Conservation (phyloP, 2,329 filamentous ascomycete genomes). For the Cladophialophora chaetospira region DNA sequence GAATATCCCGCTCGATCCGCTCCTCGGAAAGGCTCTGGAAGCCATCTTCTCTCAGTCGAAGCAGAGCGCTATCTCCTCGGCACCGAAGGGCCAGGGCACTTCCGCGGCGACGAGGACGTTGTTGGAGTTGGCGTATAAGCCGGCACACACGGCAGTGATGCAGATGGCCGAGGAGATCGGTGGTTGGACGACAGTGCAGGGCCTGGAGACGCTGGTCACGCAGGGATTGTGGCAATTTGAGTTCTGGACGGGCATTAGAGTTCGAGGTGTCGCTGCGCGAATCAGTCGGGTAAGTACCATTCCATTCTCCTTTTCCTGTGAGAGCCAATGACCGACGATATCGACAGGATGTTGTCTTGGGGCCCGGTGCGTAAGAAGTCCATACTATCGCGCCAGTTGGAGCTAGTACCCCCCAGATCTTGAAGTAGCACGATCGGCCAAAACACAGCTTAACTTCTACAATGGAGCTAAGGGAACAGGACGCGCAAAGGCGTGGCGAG, state of each 20-base stretch:
- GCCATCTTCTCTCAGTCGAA: conserved; percentile 47
- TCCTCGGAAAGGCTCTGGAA: conserved; percentile 66
- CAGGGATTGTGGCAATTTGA: conserved; percentile 85
- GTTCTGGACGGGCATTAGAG: conserved; percentile 75
- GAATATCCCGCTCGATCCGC: conserved; percentile 75
- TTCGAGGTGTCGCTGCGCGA: conserved; percentile 24
- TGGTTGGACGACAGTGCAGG: conserved; percentile 81
- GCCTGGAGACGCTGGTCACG: conserved; percentile 83
- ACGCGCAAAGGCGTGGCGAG: not conserved
- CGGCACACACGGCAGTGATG: conserved; percentile 80
- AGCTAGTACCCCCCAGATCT: too few relatives aligned
- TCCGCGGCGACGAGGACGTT: conserved; percentile 43
- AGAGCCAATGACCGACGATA: not conserved
- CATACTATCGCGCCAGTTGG: not conserved
- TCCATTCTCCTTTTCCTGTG: not conserved
- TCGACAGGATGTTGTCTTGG: conserved; percentile 26
- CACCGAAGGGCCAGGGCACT: conserved; percentile 14
- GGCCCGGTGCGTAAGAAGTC: conserved; percentile 11
- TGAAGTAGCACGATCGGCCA: too few relatives aligned
- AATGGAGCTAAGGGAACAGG: not conserved
- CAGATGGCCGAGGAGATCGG: conserved; percentile 67
- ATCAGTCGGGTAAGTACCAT: conserved; percentile 44
- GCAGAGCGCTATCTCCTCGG: not conserved
- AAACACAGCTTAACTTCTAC: not conserved
- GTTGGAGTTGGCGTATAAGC: conserved; percentile 97